These are phyloP conservation scores for Rhizophora mangle DNA, from an alignment of 345 rosid genomes.

Conservation along the genomic window DNA sequence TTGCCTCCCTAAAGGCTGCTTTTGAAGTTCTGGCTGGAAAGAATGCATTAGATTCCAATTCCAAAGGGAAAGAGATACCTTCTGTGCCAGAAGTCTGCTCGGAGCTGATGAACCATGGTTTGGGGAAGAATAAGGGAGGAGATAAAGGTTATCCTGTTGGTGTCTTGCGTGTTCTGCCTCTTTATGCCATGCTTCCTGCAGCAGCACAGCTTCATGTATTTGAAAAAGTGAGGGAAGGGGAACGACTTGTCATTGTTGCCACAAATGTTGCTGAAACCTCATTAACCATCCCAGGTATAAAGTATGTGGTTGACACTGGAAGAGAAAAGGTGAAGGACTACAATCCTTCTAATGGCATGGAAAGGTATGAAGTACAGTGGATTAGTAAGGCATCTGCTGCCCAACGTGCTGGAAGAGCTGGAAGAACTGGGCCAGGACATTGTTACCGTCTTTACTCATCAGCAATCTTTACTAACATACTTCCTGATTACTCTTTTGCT, in stretches of 20 bases:
- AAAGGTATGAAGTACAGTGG: slow-evolving; percentile 72
- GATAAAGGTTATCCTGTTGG: slow-evolving; percentile 23
- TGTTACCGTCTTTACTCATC: slow-evolving; percentile 88
- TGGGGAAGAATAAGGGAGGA: slow-evolving; percentile 26
- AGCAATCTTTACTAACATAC: slow-evolving; percentile 64
- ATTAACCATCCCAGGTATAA: slow-evolving; percentile 86
- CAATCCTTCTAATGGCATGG: slow-evolving; percentile 70
- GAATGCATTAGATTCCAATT: slow-evolving; percentile 20
- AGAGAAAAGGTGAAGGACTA: slow-evolving; percentile 80
- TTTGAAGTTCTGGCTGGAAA: slow-evolving; percentile 63
- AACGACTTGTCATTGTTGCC: slow-evolving; percentile 78
- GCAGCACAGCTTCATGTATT: slow-evolving; percentile 78
- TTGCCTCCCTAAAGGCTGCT: slow-evolving; percentile 68
- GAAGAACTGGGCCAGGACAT: slow-evolving; percentile 95
- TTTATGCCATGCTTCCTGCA: slow-evolving; percentile 89
- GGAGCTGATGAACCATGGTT: slow-evolving; percentile 21
- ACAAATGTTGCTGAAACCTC: slow-evolving; percentile 99
- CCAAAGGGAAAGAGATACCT: slow-evolving; percentile 18
- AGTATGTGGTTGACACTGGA: slow-evolving; percentile 95
- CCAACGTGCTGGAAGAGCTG: slow-evolving; percentile 97
- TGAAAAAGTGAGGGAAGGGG: slow-evolving; percentile 73
- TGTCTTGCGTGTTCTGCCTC: slow-evolving; percentile 65
- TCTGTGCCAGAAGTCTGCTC: slow-evolving; percentile 16
- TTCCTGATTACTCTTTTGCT: slow-evolving; percentile 71
- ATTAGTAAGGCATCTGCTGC: slow-evolving; percentile 92